Conservation (phyloP, 1,284 basidiomycete species). For the Acaromyces ingoldii region DNA sequence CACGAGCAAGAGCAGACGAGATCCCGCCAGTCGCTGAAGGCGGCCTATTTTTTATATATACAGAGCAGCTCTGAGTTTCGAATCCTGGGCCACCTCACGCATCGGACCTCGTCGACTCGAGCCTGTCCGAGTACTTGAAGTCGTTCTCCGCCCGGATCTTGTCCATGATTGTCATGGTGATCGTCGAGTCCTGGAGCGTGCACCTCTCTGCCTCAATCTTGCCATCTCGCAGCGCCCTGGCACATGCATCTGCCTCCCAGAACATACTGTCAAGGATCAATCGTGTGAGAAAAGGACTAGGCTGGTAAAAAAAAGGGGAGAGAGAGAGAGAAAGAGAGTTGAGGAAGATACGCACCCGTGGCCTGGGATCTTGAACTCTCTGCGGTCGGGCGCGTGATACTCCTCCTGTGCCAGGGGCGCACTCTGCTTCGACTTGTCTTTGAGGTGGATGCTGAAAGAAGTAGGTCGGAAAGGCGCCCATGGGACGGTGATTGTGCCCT, state of each 20-base stretch:
- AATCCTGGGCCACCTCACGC: not conserved
- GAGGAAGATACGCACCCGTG: conserved; percentile 33
- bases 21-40: too few species aligned
- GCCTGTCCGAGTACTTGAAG: conserved; percentile 19
- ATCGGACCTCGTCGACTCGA: conserved; percentile 13
- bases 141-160: conserved; percentile 15
- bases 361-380: conserved; percentile 60
- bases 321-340: conserved; percentile 4
- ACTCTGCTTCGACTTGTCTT: too few species aligned
- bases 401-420: too few species aligned
- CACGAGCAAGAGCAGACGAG: too few species aligned
- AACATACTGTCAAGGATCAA: conserved; percentile 40
- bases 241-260: conserved; percentile 69
- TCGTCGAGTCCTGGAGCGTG: conserved; percentile 57
- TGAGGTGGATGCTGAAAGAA: conserved; percentile 26
- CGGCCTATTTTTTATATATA: too few species aligned
- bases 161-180: conserved; percentile 25
- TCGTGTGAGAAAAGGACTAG: too few species aligned
- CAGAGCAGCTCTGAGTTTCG: too few species aligned
- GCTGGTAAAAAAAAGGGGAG: conserved; percentile 31
- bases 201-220: conserved; percentile 70
- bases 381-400: conserved; percentile 29
- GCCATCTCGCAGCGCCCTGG: conserved; percentile 68
- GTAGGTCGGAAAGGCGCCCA: conserved; percentile 60
- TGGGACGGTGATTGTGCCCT: conserved; percentile 56